Evolutionary conservation across 495 filamentous ascomycete species (phyloP).

Genomic region (Aspergillus asperescens): DNA sequence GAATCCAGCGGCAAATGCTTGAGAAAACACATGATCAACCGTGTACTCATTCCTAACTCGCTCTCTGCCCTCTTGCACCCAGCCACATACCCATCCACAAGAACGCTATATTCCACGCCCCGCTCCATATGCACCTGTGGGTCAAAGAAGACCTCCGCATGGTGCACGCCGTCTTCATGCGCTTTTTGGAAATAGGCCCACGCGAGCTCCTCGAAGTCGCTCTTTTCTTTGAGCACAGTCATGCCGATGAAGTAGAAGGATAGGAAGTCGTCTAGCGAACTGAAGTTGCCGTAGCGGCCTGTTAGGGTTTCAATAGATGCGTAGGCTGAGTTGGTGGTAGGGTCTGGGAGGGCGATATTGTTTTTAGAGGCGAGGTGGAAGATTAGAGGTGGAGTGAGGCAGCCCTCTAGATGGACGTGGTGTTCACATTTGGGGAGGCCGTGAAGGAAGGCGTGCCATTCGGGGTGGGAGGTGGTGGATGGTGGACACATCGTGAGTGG

Average conservation of each 20-base stretch:
- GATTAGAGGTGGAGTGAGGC: constrained; percentile 60
- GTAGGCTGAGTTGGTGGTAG: constrained; percentile 51
- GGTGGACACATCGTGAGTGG: constrained; percentile 32
- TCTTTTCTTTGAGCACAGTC: constrained; percentile 52
- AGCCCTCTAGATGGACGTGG: constrained; percentile 73
- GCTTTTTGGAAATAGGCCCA: constrained; percentile 67
- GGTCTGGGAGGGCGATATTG: constrained; percentile 51
- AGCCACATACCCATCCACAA: constrained; percentile 53
- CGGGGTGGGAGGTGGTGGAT: not conserved
- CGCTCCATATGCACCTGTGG: constrained; percentile 67
- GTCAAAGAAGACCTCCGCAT: constrained; percentile 78
- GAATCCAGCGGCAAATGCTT: constrained; percentile 58
- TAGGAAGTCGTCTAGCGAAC: constrained; percentile 71
- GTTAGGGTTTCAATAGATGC: constrained; percentile 52
- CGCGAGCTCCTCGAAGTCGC: constrained; percentile 69
- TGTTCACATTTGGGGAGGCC: constrained; percentile 75
- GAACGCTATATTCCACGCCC: constrained; percentile 53
- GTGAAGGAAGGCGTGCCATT: constrained; percentile 54
- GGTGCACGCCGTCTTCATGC: constrained; percentile 58
- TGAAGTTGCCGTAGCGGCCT: constrained; percentile 57
- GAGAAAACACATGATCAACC: constrained; percentile 65
- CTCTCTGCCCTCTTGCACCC: constrained; percentile 55
- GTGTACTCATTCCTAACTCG: constrained; percentile 58
- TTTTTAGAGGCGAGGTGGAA: constrained; percentile 64
- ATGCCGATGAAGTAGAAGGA: constrained; percentile 75